A percentile compares a stretch with the other conserved stretches of the same genome.
phyloP scores from a whole-genome alignment of 768 basidiomycete species.

The Tubosaeta sp. region DNA sequence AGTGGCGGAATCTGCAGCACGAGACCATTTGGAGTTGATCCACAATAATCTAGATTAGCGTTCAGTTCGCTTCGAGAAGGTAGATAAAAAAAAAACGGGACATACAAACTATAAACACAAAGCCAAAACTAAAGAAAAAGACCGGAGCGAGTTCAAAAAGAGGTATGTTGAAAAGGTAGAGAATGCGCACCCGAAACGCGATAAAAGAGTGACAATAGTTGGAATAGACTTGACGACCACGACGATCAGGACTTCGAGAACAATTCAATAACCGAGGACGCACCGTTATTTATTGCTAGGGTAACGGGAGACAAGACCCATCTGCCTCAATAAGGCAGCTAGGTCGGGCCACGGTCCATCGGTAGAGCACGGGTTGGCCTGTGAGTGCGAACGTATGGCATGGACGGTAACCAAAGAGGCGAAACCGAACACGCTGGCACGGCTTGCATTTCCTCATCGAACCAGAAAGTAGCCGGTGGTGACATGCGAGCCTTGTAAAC shows the following conservation, averaged over 20 bases:
- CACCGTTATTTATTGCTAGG: conserved; percentile 2
- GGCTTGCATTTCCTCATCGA: not conserved
- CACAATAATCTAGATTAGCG: not conserved
- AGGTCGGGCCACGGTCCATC: not conserved
- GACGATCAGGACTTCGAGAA: not conserved
- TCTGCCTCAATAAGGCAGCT: not conserved
- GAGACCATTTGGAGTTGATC: not conserved
- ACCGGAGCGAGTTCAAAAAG: not conserved
- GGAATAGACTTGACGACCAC: not conserved
- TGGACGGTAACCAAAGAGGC: conserved; percentile 2
- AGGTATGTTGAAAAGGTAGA: not conserved
- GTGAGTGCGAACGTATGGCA: conserved; percentile 2
- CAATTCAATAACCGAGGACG: not conserved
- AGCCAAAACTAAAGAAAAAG: not conserved
- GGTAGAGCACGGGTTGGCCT: not conserved
- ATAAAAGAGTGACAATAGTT: conserved; percentile 20
- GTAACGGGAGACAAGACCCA: not conserved
- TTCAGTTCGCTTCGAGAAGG: not conserved
- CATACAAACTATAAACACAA: not conserved
- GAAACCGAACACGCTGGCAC: not conserved
- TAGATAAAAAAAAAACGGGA: too few species aligned
- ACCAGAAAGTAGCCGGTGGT: not conserved
- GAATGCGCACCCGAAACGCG: not conserved
- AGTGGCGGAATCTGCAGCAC: too few species aligned
- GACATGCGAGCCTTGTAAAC: not conserved